Conservation (phyloP, 441 rosid species). For the Capsella rubella region DNA sequence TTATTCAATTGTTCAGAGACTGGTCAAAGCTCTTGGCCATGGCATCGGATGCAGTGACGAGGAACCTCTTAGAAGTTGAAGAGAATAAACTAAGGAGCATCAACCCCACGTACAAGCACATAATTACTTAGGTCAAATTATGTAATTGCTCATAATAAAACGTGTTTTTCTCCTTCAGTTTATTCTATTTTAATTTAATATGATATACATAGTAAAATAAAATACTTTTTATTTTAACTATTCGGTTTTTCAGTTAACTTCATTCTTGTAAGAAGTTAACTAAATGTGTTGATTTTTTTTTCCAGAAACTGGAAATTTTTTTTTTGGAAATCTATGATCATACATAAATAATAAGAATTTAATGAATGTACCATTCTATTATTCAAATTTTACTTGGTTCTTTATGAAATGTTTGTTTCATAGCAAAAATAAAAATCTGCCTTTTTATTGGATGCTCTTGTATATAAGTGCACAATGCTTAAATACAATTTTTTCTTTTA, state of each 20-base stretch:
- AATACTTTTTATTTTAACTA: conserved; percentile 13
- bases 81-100: conserved; percentile 36
- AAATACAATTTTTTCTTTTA: no score
- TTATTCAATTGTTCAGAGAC: conserved; percentile 52
- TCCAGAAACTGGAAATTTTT: neutral
- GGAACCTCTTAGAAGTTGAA: conserved; percentile 65
- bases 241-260: conserved; percentile 15
- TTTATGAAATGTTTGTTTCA: no score
- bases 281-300: conserved; percentile 9
- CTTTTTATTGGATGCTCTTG: no score
- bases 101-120: conserved; percentile 39
- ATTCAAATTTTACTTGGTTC: neutral
- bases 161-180: neutral
- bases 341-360: neutral
- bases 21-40: conserved; percentile 76
- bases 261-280: conserved; percentile 15
- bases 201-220: neutral
- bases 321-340: neutral
- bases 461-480: no score
- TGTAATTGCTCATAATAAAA: neutral
- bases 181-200: neutral
- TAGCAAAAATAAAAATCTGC: no score
- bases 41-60: conserved; percentile 69
- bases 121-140: conserved; percentile 17
- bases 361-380: neutral